Evolutionary conservation across 768 basidiomycete genomes (phyloP).

Genomic region (Leccinum aurantiacum): DNA sequence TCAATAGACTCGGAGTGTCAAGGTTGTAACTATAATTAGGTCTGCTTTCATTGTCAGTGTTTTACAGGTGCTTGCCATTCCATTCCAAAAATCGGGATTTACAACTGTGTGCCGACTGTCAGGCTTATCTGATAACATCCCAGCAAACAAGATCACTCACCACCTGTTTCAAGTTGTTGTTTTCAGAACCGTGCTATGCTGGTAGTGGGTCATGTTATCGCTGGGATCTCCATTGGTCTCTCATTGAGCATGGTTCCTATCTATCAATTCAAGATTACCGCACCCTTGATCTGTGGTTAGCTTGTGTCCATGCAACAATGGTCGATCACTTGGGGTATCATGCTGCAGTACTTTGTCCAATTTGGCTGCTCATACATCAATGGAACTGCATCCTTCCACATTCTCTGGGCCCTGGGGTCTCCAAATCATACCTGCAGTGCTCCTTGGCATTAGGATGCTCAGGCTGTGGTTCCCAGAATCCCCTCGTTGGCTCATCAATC

Average conservation of each 20-base stretch:
- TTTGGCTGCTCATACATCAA: conserved; percentile 71
- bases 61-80: too few species aligned
- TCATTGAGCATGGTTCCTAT: conserved; percentile 68
- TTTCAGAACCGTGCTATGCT: conserved; percentile 71
- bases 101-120: too few species aligned
- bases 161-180: neutral
- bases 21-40: too few species aligned
- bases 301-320: conserved; percentile 79
- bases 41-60: too few species aligned
- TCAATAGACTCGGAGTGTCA: too few species aligned
- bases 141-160: neutral
- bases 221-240: conserved; percentile 67
- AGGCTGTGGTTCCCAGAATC: conserved; percentile 57
- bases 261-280: conserved; percentile 75
- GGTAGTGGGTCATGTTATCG: conserved; percentile 66
- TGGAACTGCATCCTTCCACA: conserved; percentile 71
- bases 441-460: conserved; percentile 67
- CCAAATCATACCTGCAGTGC: conserved; percentile 74
- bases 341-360: conserved; percentile 73
- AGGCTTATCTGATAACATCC: neutral
- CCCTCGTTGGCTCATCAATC: conserved; percentile 71
- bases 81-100: too few species aligned
- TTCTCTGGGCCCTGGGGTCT: conserved; percentile 63
- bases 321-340: conserved; percentile 78
- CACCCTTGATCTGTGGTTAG: conserved; percentile 69